Conservation (phyloP, 179 eudicot species). For the Beta lomatogona region DNA sequence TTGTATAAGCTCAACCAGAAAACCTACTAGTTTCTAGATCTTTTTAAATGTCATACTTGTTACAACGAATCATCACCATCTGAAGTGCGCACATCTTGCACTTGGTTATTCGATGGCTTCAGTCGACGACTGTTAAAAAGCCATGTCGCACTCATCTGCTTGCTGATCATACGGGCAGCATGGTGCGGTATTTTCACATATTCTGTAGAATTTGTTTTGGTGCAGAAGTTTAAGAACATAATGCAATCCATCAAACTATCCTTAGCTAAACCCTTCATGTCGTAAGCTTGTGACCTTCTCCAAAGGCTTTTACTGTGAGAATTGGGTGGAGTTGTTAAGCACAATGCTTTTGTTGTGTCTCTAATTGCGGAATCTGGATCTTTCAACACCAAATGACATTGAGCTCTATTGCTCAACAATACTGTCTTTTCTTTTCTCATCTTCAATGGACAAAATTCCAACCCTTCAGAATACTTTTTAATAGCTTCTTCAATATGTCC, state of each 20-base stretch:
- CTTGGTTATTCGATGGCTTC: background rate
- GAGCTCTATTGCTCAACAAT: conserved; percentile 72
- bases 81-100: no score
- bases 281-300: conserved; percentile 86
- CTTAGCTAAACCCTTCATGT: conserved; percentile 60
- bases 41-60: no score
- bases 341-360: conserved; percentile 64
- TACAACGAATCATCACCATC: background rate
- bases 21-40: background rate
- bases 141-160: conserved; percentile 63
- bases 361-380: conserved; percentile 52
- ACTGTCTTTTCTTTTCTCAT: conserved; percentile 58
- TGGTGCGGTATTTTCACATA: conserved; percentile 42
- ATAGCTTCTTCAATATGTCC: conserved; percentile 55
- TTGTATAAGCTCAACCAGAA: background rate
- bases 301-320: conserved; percentile 64
- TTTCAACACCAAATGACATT: conserved; percentile 50
- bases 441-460: conserved; percentile 55
- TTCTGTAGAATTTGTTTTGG: conserved; percentile 25
- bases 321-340: conserved; percentile 41
- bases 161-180: conserved; percentile 52
- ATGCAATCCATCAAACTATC: conserved; percentile 83
- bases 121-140: conserved; percentile 27
- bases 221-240: conserved; percentile 42
- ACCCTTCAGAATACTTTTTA: conserved; percentile 48